phyloP scores from a whole-genome alignment of 2,329 filamentous ascomycete genomes.

The Exutisphaerella laricina region DNA sequence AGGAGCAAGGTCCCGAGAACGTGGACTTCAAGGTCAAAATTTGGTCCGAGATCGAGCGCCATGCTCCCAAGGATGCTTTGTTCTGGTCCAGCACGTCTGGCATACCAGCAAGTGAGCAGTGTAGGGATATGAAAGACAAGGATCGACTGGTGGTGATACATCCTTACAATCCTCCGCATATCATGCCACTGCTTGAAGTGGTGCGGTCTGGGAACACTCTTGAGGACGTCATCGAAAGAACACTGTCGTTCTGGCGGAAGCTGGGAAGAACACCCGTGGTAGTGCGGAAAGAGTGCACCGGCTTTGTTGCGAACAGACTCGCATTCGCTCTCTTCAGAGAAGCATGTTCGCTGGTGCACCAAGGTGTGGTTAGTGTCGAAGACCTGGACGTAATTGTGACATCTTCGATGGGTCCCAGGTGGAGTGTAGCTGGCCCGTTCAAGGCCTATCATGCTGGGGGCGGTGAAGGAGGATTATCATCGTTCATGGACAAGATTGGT shows the following conservation, averaged over 20 bases:
- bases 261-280: conserved; percentile 45
- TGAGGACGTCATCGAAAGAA: conserved; percentile 35
- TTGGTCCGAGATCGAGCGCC: conserved; percentile 48
- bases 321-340: conserved; percentile 54
- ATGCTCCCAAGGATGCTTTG: conserved; percentile 42
- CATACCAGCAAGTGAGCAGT: conserved; percentile 50
- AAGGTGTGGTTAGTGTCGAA: conserved; percentile 48
- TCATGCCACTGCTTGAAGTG: conserved; percentile 57
- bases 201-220: conserved; percentile 47
- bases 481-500: conserved; percentile 53
- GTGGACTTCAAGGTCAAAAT: conserved; percentile 46
- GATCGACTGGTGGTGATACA: conserved; percentile 52
- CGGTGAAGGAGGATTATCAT: conserved; percentile 47
- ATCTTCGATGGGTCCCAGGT: conserved; percentile 49
- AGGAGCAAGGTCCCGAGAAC: conserved; percentile 56
- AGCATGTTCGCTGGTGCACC: conserved; percentile 49
- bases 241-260: conserved; percentile 43
- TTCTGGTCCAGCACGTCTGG: conserved; percentile 56
- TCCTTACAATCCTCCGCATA: conserved; percentile 57
- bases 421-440: conserved; percentile 53
- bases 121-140: conserved; percentile 38
- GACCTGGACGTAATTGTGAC: conserved; percentile 52
- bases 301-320: conserved; percentile 55
- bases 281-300: conserved; percentile 47
- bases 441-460: conserved; percentile 56